Evolutionary conservation across 345 rosid species (phyloP).

Genomic region (Aethionema arabicum): DNA sequence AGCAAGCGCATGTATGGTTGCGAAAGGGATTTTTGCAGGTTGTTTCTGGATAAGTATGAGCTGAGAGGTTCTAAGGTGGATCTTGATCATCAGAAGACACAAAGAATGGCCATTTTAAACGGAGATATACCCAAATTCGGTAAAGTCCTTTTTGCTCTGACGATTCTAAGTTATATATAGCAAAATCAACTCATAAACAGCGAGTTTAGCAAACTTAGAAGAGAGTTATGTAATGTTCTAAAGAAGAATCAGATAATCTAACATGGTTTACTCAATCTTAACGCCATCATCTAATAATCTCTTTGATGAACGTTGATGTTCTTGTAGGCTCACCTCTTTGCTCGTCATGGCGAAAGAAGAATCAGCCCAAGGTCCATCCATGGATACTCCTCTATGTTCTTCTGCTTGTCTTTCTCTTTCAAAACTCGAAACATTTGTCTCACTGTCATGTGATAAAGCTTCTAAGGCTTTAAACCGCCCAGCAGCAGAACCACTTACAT

Average conservation of each 20-base stretch:
- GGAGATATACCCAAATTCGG: constrained; percentile 3
- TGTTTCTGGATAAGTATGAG: constrained; percentile 9
- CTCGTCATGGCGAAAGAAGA: constrained; percentile 45
- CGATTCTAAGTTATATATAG: constrained; percentile 25
- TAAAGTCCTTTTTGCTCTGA: not conserved
- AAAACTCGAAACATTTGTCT: constrained; percentile 42
- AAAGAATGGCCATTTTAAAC: not conserved
- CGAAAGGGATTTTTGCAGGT: too few relatives aligned
- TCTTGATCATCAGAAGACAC: not conserved
- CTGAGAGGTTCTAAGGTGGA: not conserved
- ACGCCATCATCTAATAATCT: constrained; percentile 31
- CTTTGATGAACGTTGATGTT: constrained; percentile 17
- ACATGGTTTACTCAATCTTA: constrained; percentile 25
- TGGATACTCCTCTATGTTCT: constrained; percentile 46
- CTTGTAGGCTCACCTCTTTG: constrained; percentile 33
- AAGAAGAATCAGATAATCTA: not conserved
- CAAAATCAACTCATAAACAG: constrained; percentile 12
- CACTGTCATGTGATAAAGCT: constrained; percentile 62
- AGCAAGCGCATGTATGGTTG: too few relatives aligned
- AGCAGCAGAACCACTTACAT: constrained; percentile 42
- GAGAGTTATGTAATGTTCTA: too few relatives aligned
- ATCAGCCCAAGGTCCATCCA: constrained; percentile 70
- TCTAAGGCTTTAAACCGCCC: constrained; percentile 83
- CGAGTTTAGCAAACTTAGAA: not conserved
- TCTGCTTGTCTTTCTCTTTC: constrained; percentile 44